Evolutionary conservation across 2,329 filamentous ascomycete genomes (phyloP).

Genomic region (Diaporthe vaccinii): DNA sequence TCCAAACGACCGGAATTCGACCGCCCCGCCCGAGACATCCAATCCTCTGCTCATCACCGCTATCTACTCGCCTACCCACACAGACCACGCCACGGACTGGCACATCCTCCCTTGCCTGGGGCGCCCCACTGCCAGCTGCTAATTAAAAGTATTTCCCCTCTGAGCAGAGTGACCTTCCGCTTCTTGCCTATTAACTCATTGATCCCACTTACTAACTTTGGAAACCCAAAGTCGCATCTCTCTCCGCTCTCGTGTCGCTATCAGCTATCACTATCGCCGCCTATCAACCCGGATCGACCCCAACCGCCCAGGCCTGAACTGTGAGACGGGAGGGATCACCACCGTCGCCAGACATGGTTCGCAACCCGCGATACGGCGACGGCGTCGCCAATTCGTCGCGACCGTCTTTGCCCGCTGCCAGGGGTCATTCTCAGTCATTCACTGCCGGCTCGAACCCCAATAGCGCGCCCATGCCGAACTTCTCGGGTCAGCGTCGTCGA

Average conservation of each 20-base stretch:
- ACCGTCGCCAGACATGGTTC: conserved; percentile 36
- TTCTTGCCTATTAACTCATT: conserved; percentile 34
- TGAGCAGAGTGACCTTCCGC: conserved; percentile 33
- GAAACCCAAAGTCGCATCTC: conserved; percentile 31
- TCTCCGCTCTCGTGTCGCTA: conserved; percentile 33
- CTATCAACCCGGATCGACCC: conserved; percentile 25
- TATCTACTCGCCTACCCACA: conserved; percentile 16
- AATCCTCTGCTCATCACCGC: conserved; percentile 36
- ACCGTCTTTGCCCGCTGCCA: conserved; percentile 30
- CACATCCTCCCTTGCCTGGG: conserved; percentile 40
- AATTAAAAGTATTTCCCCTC: conserved; percentile 40
- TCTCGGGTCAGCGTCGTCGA: conserved; percentile 38
- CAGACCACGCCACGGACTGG: conserved; percentile 39
- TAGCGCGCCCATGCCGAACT: conserved; percentile 40
- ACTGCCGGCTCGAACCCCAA: conserved; percentile 41
- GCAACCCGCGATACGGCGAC: conserved; percentile 39
- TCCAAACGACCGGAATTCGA: conserved; percentile 28
- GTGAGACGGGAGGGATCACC: not conserved
- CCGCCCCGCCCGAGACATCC: conserved; percentile 40
- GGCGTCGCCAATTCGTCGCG: conserved; percentile 41
- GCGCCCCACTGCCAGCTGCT: conserved; percentile 38
- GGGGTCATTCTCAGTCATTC: conserved; percentile 40
- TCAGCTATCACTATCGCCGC: conserved; percentile 28
- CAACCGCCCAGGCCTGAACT: conserved; percentile 4
- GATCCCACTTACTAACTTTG: conserved; percentile 41